Evolutionary conservation across 768 basidiomycete species (phyloP).

Genomic region (Agrocybe pediades): DNA sequence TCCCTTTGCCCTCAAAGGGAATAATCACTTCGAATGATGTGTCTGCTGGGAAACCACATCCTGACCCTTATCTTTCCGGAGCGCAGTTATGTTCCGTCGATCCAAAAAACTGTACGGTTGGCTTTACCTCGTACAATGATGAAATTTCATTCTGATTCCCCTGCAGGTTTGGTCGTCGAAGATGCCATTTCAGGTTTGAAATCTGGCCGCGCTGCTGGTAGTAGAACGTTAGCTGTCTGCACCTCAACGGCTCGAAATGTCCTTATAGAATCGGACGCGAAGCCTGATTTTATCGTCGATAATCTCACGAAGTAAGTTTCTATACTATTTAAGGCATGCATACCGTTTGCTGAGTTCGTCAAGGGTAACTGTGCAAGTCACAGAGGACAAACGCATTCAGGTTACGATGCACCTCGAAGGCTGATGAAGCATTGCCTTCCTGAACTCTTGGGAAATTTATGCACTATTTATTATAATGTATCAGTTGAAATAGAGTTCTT

Average conservation of each 20-base stretch:
- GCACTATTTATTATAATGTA: too few species aligned
- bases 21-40: conserved; percentile 79
- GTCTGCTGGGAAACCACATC: conserved; percentile 79
- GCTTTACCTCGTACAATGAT: not conserved
- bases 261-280: conserved; percentile 52
- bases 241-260: conserved; percentile 69
- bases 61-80: conserved; percentile 84
- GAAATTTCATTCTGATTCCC: not conserved
- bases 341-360: not conserved
- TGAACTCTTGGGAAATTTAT: not conserved
- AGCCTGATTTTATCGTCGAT: conserved; percentile 66
- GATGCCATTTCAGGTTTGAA: conserved; percentile 85
- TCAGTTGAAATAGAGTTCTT: too few species aligned
- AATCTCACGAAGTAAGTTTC: conserved; percentile 64
- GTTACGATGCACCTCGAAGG: not conserved
- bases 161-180: conserved; percentile 79
- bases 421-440: not conserved
- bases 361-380: conserved; percentile 47
- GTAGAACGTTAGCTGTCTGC: conserved; percentile 78
- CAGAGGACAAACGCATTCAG: conserved; percentile 38
- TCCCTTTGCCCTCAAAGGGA: conserved; percentile 59
- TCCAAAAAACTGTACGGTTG: conserved; percentile 55
- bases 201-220: conserved; percentile 76
- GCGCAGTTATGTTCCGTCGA: conserved; percentile 60
- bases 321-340: not conserved